Evolutionary conservation across 768 basidiomycete genomes (phyloP).

Genomic region (Lactifluus rugatus): DNA sequence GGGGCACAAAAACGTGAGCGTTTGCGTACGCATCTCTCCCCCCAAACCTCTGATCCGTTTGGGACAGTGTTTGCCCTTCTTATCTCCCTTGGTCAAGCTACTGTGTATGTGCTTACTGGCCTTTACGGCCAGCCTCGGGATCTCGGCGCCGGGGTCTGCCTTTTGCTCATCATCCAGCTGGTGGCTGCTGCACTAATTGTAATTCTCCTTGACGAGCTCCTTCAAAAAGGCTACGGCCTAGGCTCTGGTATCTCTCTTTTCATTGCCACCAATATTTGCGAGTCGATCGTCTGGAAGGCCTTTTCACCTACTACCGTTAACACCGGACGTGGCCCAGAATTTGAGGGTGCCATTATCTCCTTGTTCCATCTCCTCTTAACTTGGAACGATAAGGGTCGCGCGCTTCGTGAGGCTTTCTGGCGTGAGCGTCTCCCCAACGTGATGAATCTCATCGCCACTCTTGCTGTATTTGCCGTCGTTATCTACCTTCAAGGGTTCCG

Average conservation of each 20-base stretch:
- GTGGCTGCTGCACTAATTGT: conserved; percentile 91
- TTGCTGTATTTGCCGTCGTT: conserved; percentile 84
- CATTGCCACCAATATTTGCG: conserved; percentile 99
- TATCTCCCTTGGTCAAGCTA: conserved; percentile 92
- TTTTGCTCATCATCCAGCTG: conserved; percentile 93
- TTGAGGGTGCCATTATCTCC: conserved; percentile 92
- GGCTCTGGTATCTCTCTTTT: conserved; percentile 98
- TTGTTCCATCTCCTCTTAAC: conserved; percentile 97
- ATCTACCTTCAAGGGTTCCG: conserved; percentile 99
- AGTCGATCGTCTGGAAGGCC: conserved; percentile 99
- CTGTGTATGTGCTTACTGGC: conserved; percentile 94
- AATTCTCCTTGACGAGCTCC: conserved; percentile 95
- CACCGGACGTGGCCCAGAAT: conserved; percentile 96
- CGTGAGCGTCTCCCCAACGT: conserved; percentile 92
- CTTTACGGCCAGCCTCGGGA: conserved; percentile 92
- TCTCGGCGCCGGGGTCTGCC: conserved; percentile 93
- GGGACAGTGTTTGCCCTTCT: conserved; percentile 86
- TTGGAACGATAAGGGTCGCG: conserved; percentile 96
- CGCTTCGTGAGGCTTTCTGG: conserved; percentile 97
- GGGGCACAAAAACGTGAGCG: conserved; percentile 92
- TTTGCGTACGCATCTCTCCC: not conserved
- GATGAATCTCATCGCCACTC: conserved; percentile 94
- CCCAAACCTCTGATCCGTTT: not conserved
- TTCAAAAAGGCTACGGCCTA: conserved; percentile 98
- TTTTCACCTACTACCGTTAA: conserved; percentile 98